Conservation (phyloP, 2,329 filamentous ascomycete species). For the Exserohilum turcica region DNA sequence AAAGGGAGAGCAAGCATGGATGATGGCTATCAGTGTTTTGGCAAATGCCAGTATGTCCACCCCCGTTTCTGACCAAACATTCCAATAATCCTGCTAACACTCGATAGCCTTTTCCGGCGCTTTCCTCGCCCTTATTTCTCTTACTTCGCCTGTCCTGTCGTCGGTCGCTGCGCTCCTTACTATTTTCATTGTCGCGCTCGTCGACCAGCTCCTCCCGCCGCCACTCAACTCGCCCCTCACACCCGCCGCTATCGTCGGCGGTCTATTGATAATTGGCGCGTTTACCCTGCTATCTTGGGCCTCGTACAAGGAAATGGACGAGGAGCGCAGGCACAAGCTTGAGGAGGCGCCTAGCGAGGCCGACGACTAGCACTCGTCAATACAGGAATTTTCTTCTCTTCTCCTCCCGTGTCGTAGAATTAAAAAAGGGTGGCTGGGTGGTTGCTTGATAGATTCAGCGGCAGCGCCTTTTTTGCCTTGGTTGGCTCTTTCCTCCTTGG, state of each 20-base stretch:
- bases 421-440: background rate
- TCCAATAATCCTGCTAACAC: constrained; percentile 13
- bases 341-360: constrained; percentile 52
- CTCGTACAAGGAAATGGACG: constrained; percentile 90
- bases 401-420: background rate
- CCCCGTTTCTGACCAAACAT: background rate
- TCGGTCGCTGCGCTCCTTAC: constrained; percentile 92
- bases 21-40: constrained; percentile 79
- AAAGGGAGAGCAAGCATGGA: constrained; percentile 74
- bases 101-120: constrained; percentile 77
- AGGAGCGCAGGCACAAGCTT: constrained; percentile 70
- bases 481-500: background rate
- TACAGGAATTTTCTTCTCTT: background rate
- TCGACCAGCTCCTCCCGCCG: constrained; percentile 81
- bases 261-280: constrained; percentile 82
- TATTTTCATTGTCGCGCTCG: constrained; percentile 93
- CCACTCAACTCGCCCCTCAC: constrained; percentile 73
- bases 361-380: constrained; percentile 42
- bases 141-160: constrained; percentile 90
- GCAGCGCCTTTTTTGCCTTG: background rate
- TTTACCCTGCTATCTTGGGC: constrained; percentile 89
- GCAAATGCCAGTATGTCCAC: constrained; percentile 75
- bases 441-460: background rate
- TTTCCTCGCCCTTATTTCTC: constrained; percentile 88
- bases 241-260: constrained; percentile 77